Percentiles rank a stretch among this genome's conserved stretches.
phyloP scores from a whole-genome alignment of 2,329 filamentous ascomycete genomes.

The Pseudogymnoascus sp. region DNA sequence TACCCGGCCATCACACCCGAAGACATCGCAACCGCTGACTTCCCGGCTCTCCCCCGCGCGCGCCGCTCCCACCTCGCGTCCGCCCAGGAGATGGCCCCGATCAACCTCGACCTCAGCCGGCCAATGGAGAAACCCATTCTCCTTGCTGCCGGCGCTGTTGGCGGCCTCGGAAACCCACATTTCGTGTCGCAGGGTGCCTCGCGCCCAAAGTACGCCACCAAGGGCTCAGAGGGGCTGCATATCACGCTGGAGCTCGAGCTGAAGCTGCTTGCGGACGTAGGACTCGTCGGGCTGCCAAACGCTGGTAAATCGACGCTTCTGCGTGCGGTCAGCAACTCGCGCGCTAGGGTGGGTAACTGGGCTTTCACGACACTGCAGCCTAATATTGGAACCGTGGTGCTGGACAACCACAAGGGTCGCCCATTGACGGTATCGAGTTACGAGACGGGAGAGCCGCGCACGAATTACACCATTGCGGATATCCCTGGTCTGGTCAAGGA shows the following conservation, averaged over 20 bases:
- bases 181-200: conserved; percentile 70
- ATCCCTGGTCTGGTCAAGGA: conserved; percentile 91
- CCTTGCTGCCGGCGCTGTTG: conserved; percentile 77
- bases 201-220: conserved; percentile 79
- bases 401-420: conserved; percentile 77
- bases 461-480: conserved; percentile 86
- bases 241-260: conserved; percentile 81
- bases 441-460: conserved; percentile 49
- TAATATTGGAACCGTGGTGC: conserved; percentile 89
- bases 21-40: conserved; percentile 51
- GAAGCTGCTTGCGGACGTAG: conserved; percentile 90
- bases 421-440: conserved; percentile 41
- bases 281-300: conserved; percentile 88
- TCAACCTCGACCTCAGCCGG: conserved; percentile 62
- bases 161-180: conserved; percentile 87
- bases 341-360: conserved; percentile 86
- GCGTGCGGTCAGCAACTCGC: conserved; percentile 77
- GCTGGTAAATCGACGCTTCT: conserved; percentile 92
- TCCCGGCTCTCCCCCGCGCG: conserved; percentile 47
- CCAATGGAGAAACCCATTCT: conserved; percentile 78
- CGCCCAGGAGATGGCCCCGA: conserved; percentile 59
- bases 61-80: conserved; percentile 45
- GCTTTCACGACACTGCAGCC: conserved; percentile 93
- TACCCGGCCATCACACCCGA: conserved; percentile 73
- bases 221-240: conserved; percentile 69